Evolutionary conservation across 768 basidiomycete genomes (phyloP).

Genomic region (Kondoa subrosea): DNA sequence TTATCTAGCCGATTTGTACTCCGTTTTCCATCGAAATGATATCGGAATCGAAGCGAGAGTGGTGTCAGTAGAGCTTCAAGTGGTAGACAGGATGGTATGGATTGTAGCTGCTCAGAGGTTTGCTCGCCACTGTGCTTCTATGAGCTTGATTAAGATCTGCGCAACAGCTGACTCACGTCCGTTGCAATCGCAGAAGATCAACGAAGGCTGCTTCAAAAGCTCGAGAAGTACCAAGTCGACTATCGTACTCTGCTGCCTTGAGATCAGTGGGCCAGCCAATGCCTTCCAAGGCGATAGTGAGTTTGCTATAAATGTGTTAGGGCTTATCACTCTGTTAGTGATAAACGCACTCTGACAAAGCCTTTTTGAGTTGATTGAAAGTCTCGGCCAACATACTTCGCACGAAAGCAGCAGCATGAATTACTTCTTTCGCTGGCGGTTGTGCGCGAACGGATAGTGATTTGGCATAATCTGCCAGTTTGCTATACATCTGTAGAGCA

Average conservation of each 20-base stretch:
- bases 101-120: background rate
- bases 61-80: slow-evolving; percentile 69
- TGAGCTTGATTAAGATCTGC: slow-evolving; percentile 10
- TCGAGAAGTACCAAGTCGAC: slow-evolving; percentile 36
- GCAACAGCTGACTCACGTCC: slow-evolving; percentile 42
- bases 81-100: slow-evolving; percentile 48
- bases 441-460: slow-evolving; percentile 42
- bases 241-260: slow-evolving; percentile 25
- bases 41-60: slow-evolving; percentile 72
- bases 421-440: slow-evolving; percentile 50
- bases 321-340: background rate
- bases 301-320: slow-evolving; percentile 36
- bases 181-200: slow-evolving; percentile 61
- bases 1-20: slow-evolving; percentile 86
- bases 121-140: background rate
- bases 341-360: background rate
- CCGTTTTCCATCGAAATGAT: slow-evolving; percentile 74
- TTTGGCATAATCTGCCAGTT: slow-evolving; percentile 21
- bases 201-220: slow-evolving; percentile 60
- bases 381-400: background rate
- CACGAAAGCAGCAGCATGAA: slow-evolving; percentile 37
- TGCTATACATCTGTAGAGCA: slow-evolving; percentile 22
- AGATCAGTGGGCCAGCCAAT: slow-evolving; percentile 75
- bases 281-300: slow-evolving; percentile 50
- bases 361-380: slow-evolving; percentile 11